A percentile compares a stretch with the other conserved stretches of the same genome.
Conservation (phyloP, 2,329 filamentous ascomycete species). For the Fusarium sarcochroum region DNA sequence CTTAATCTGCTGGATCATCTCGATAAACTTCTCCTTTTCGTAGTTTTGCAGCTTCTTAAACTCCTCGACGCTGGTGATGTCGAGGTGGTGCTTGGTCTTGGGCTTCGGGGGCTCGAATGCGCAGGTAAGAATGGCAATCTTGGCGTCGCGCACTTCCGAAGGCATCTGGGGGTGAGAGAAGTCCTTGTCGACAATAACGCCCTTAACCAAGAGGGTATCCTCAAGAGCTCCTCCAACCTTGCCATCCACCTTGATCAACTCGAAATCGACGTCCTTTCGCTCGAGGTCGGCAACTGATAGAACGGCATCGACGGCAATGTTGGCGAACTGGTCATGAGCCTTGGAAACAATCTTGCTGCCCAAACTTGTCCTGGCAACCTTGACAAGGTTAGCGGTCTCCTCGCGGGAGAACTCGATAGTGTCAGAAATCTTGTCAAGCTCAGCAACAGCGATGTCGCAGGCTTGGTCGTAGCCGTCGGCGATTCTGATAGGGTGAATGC, state of each 20-base stretch:
- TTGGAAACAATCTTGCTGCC: conserved; percentile 99
- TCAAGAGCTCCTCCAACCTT: conserved; percentile 96
- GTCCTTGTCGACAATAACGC: conserved; percentile 99
- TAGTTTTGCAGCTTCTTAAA: conserved; percentile 98
- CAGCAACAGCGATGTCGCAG: conserved; percentile 94
- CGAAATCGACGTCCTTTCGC: conserved; percentile 97
- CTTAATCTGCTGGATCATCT: conserved; percentile 99
- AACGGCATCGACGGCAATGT: conserved; percentile 97
- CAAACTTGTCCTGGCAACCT: conserved; percentile 94
- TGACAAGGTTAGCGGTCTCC: conserved; percentile 87
- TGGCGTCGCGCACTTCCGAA: conserved; percentile 92
- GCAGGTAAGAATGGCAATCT: conserved; percentile 97
- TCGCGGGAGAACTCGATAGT: conserved; percentile 86
- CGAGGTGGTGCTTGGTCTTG: conserved; percentile 99
- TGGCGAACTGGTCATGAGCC: conserved; percentile 96
- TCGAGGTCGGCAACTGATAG: conserved; percentile 96
- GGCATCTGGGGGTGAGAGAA: conserved; percentile 99
- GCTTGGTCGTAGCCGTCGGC: conserved; percentile 98
- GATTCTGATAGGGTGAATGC: conserved; percentile 98
- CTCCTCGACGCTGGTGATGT: conserved; percentile 96
- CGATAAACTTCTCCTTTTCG: conserved; percentile 94
- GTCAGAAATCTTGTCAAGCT: conserved; percentile 94
- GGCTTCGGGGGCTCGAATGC: conserved; percentile 99
- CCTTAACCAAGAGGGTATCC: conserved; percentile 94
- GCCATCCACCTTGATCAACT: conserved; percentile 98